Conservation (phyloP, 2,329 filamentous ascomycete genomes). For the Ambrosiella cleistominuta region DNA sequence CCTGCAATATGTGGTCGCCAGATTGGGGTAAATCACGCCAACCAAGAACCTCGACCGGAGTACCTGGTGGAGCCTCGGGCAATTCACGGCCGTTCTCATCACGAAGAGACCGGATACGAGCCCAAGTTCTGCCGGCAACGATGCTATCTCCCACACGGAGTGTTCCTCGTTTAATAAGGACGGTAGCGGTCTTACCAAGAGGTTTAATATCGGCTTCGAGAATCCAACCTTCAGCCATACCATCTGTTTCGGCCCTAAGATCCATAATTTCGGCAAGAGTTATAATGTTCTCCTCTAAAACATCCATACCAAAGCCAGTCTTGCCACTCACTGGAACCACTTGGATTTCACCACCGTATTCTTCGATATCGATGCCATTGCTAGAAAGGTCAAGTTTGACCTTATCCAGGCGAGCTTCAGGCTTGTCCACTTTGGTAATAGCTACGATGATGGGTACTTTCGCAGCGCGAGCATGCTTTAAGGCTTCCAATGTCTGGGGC, state of each 20-base stretch:
- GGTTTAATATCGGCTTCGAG: slow-evolving; percentile 80
- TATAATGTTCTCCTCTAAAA: slow-evolving; percentile 79
- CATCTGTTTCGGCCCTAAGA: slow-evolving; percentile 60
- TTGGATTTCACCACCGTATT: slow-evolving; percentile 87
- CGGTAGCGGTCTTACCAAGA: slow-evolving; percentile 68
- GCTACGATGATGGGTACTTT: slow-evolving; percentile 93
- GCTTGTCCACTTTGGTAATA: slow-evolving; percentile 93
- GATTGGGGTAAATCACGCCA: slow-evolving; percentile 73
- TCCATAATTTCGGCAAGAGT: slow-evolving; percentile 81
- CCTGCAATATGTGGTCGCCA: slow-evolving; percentile 75
- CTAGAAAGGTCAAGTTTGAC: slow-evolving; percentile 77
- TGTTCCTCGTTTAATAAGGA: slow-evolving; percentile 77
- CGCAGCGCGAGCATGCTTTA: slow-evolving; percentile 77
- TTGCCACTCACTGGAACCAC: slow-evolving; percentile 83
- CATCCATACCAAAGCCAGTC: slow-evolving; percentile 78
- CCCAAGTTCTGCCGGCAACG: slow-evolving; percentile 77
- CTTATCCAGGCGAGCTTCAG: slow-evolving; percentile 58
- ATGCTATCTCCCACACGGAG: slow-evolving; percentile 64
- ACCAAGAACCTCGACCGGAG: slow-evolving; percentile 82
- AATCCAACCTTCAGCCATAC: slow-evolving; percentile 79
- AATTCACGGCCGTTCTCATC: slow-evolving; percentile 70
- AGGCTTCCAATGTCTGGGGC: slow-evolving; percentile 87
- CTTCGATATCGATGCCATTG: slow-evolving; percentile 79
- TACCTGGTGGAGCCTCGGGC: slow-evolving; percentile 63
- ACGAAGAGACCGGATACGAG: slow-evolving; percentile 62